Conservation (phyloP, 768 basidiomycete genomes). For the Boletus bicolor region DNA sequence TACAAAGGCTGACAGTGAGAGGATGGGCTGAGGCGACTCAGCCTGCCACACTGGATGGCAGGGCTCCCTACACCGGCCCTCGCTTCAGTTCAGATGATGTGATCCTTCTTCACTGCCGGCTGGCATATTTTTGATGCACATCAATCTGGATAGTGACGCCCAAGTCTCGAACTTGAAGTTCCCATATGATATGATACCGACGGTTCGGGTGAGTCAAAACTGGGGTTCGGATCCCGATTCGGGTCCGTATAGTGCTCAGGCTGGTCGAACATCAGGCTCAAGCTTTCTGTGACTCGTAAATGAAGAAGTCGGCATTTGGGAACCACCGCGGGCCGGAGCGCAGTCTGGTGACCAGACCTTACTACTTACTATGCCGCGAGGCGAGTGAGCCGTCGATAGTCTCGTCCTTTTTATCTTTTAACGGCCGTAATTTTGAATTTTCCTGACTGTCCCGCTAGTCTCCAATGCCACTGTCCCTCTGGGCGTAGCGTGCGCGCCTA, state of each 20-base stretch:
- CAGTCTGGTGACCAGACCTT: too few relatives aligned
- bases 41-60: not conserved
- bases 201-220: too few relatives aligned
- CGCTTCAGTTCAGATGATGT: not conserved
- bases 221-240: not conserved
- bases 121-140: not conserved
- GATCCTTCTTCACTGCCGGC: conserved; percentile 5
- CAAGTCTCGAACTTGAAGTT: not conserved
- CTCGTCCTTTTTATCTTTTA: not conserved
- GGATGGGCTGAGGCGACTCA: not conserved
- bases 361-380: too few relatives aligned
- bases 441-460: not conserved
- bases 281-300: not conserved
- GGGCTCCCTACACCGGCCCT: too few relatives aligned
- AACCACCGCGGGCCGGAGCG: not conserved
- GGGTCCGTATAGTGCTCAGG: not conserved
- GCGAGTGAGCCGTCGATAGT: too few relatives aligned
- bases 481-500: not conserved
- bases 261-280: not conserved
- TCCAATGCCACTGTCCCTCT: not conserved
- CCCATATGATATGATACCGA: too few relatives aligned
- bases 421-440: not conserved
- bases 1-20: not conserved
- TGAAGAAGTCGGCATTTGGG: not conserved
- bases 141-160: not conserved